A percentile compares a stretch with the other conserved stretches of the same genome.
Evolutionary conservation across 306 rosid species (phyloP).

Genomic region (Cyclanthera cordifolia): DNA sequence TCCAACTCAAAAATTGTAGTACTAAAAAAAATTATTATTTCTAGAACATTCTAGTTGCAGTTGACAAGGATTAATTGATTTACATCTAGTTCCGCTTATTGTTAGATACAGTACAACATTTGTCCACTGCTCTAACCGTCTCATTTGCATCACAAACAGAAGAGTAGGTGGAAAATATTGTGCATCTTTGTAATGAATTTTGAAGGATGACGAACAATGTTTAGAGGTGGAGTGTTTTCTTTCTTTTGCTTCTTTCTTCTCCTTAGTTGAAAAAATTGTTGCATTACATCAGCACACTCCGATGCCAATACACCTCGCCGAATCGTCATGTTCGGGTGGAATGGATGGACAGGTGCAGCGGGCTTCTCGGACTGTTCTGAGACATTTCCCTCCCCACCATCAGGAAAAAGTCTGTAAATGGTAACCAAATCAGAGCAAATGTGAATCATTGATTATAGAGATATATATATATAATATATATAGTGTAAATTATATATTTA

Average conservation of each 20-base stretch:
- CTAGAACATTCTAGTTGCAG: too few relatives aligned
- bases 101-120: neutral
- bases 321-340: constrained; percentile 77
- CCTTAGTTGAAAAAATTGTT: constrained; percentile 83
- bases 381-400: constrained; percentile 38
- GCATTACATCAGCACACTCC: constrained; percentile 79
- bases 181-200: constrained; percentile 63
- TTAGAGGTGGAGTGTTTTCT: constrained; percentile 24
- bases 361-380: constrained; percentile 40
- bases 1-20: too few relatives aligned
- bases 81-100: neutral
- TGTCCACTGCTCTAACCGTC: neutral
- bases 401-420: constrained; percentile 58
- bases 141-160: constrained; percentile 37
- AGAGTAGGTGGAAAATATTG: constrained; percentile 53
- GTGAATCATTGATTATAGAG: neutral
- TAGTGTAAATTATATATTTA: too few relatives aligned
- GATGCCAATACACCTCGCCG: constrained; percentile 62
- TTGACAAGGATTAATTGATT: too few relatives aligned
- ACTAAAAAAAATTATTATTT: too few relatives aligned
- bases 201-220: constrained; percentile 39
- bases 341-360: constrained; percentile 78
- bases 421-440: neutral
- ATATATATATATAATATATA: too few relatives aligned
- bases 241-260: constrained; percentile 45